Evolutionary conservation across 2,329 filamentous ascomycete species (phyloP).

Genomic region (Domatiomyces catenatus): DNA sequence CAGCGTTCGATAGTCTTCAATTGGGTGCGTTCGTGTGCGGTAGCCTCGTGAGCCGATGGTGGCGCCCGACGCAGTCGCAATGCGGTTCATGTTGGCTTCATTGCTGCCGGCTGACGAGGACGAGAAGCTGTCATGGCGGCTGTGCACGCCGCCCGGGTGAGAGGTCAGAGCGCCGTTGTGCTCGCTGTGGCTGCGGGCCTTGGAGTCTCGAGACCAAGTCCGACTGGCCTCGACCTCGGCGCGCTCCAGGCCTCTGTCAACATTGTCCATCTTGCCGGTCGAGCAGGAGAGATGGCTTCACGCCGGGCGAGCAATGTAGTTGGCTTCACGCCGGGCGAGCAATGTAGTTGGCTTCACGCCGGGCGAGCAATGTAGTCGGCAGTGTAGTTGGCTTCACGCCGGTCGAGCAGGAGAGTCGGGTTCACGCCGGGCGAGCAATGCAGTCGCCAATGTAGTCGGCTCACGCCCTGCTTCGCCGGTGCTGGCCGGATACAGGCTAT

Average conservation of each 20-base stretch:
- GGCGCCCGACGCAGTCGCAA: conserved; percentile 13
- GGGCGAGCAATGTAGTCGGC: no score
- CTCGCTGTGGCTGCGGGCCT: conserved; percentile 11
- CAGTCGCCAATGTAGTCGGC: no score
- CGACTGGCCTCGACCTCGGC: conserved; percentile 20
- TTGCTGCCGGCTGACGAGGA: conserved; percentile 16
- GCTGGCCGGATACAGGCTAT: no score
- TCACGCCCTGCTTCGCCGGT: no score
- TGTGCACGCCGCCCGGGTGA: conserved; percentile 3
- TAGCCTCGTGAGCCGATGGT: conserved; percentile 5
- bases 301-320: no score
- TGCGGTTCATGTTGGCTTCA: conserved; percentile 10
- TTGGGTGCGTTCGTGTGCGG: conserved; percentile 14
- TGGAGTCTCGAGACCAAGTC: conserved; percentile 11
- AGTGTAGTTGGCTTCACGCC: no score
- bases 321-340: no score
- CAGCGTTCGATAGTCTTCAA: conserved; percentile 16
- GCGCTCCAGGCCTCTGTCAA: conserved; percentile 25
- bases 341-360: no score
- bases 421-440: no score
- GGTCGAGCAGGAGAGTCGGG: no score
- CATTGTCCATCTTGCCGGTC: conserved; percentile 22
- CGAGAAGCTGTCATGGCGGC: conserved; percentile 10
- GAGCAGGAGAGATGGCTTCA: no score
- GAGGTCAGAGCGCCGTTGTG: background rate